phyloP scores from a whole-genome alignment of 495 filamentous ascomycete genomes.

The Beverwykella pulmonaria region DNA sequence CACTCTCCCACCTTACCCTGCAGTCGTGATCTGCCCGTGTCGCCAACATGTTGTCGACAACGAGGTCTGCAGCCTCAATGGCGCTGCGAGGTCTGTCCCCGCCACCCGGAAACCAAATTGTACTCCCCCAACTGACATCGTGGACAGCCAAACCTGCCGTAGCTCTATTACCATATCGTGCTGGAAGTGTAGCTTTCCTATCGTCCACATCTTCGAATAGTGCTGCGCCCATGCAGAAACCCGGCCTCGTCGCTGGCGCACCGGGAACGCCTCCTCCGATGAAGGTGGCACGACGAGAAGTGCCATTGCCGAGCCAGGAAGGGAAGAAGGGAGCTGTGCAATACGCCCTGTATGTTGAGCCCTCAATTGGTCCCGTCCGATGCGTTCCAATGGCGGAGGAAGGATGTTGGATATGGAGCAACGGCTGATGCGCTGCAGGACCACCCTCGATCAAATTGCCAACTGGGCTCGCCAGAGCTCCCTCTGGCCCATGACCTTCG shows the following conservation, averaged over 20 bases:
- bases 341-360: slow-evolving; percentile 80
- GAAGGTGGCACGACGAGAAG: slow-evolving; percentile 67
- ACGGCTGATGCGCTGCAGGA: slow-evolving; percentile 55
- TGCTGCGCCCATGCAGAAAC: slow-evolving; percentile 50
- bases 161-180: slow-evolving; percentile 62
- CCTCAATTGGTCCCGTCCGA: background rate
- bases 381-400: background rate
- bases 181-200: slow-evolving; percentile 55
- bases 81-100: slow-evolving; percentile 67
- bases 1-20: slow-evolving; percentile 33
- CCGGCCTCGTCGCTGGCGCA: slow-evolving; percentile 44
- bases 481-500: slow-evolving; percentile 97
- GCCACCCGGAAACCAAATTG: slow-evolving; percentile 5
- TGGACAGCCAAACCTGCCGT: slow-evolving; percentile 62
- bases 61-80: slow-evolving; percentile 66
- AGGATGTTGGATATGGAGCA: background rate
- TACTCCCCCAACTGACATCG: slow-evolving; percentile 43
- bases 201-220: slow-evolving; percentile 63
- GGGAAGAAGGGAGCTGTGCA: slow-evolving; percentile 92
- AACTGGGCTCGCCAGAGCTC: slow-evolving; percentile 96
- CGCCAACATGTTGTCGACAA: slow-evolving; percentile 63
- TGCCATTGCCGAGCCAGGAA: slow-evolving; percentile 87
- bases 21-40: slow-evolving; percentile 29
- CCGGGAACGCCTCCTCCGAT: slow-evolving; percentile 48
- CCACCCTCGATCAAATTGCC: slow-evolving; percentile 85